Conservation (phyloP, 140 eudicot genomes). For the Bidens hawaiensis region DNA sequence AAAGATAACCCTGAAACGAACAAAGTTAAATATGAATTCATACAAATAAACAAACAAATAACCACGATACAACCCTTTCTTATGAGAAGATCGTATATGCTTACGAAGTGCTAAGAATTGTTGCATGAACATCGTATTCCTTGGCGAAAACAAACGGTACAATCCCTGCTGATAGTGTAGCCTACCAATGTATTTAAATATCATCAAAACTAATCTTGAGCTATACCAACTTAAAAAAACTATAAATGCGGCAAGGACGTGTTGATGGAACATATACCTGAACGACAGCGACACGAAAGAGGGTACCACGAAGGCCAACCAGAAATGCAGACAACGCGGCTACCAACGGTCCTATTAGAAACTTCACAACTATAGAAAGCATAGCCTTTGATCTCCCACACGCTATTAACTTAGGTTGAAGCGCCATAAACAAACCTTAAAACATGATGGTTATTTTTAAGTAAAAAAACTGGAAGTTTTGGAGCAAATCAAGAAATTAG, state of each 20-base stretch:
- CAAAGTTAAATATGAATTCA: background rate
- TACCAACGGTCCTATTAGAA: constrained; percentile 28
- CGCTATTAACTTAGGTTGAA: constrained; percentile 34
- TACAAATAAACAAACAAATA: background rate
- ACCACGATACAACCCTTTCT: background rate
- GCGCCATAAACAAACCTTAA: constrained; percentile 36
- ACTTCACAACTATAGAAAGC: constrained; percentile 16
- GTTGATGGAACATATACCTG: constrained; percentile 18
- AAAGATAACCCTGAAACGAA: constrained; percentile 32
- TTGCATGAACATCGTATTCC: constrained; percentile 32
- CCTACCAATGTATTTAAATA: constrained; percentile 3
- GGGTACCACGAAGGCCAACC: constrained; percentile 21
- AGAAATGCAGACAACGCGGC: constrained; percentile 8
- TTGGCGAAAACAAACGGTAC: constrained; percentile 38
- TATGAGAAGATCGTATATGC: constrained; percentile 4
- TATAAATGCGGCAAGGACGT: too few relatives aligned
- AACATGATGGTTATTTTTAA: background rate
- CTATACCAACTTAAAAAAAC: background rate
- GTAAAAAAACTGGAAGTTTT: background rate
- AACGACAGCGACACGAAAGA: constrained; percentile 18
- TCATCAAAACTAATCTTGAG: background rate
- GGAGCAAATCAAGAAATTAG: background rate
- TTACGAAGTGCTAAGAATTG: constrained; percentile 33
- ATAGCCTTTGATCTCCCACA: constrained; percentile 26
- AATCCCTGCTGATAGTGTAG: constrained; percentile 31